Percentiles rank a stretch among this genome's conserved stretches.
These are phyloP conservation scores for Sporothrix humicola DNA, from an alignment of 2,329 filamentous ascomycete genomes.

Conservation along the genomic window DNA sequence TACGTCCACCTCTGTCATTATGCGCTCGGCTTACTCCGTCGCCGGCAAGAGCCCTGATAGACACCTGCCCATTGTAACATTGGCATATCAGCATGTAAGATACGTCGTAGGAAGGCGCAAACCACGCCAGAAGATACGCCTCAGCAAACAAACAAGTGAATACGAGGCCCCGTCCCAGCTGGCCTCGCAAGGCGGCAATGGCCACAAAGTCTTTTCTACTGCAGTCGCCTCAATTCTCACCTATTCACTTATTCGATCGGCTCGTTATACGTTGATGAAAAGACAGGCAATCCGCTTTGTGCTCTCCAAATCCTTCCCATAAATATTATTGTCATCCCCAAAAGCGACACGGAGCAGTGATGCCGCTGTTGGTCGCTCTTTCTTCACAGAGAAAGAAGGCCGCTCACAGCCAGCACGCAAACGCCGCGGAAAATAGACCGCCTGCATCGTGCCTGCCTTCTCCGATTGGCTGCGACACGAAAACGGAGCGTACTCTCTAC, in stretches of 20 bases:
- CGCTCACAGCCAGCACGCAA: not conserved
- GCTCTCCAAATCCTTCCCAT: not conserved
- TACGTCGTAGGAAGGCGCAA: not conserved
- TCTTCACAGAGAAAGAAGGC: not conserved
- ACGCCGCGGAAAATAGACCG: slow-evolving; percentile 16
- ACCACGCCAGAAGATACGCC: not conserved
- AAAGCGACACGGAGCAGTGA: slow-evolving; percentile 6
- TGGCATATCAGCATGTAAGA: no score
- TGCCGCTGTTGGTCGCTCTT: slow-evolving; percentile 7
- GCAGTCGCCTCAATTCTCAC: no score
- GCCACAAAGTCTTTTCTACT: not conserved
- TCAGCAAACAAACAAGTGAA: not conserved
- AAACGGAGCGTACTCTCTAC: slow-evolving; percentile 16
- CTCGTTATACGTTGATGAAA: not conserved
- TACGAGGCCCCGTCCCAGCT: not conserved
- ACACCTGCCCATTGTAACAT: slow-evolving; percentile 1
- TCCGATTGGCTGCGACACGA: slow-evolving; percentile 33
- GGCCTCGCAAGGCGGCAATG: not conserved
- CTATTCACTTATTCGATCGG: not conserved
- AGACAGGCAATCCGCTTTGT: not conserved
- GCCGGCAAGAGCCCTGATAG: not conserved
- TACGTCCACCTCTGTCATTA: no score
- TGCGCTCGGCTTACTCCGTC: not conserved
- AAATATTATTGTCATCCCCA: not conserved
- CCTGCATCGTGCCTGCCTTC: slow-evolving; percentile 3